Evolutionary conservation across 441 rosid genomes (phyloP).

Genomic region (Dalechampia spathulata): DNA sequence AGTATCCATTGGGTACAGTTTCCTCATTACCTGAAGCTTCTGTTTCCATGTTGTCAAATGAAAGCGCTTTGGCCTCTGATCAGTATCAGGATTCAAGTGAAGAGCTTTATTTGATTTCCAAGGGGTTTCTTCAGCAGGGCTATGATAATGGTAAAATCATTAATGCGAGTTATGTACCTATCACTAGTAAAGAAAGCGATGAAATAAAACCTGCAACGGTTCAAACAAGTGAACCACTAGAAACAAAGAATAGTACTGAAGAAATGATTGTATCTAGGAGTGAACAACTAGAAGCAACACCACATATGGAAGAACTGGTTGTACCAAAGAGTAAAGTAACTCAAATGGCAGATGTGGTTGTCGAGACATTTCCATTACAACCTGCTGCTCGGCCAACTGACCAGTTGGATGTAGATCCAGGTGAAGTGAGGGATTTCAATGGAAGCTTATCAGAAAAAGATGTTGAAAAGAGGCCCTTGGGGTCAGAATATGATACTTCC

Average conservation of each 20-base stretch:
- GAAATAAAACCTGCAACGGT: constrained; percentile 12
- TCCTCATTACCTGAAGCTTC: constrained; percentile 41
- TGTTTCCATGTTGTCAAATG: constrained; percentile 30
- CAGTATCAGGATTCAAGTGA: constrained; percentile 19
- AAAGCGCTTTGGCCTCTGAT: constrained; percentile 25
- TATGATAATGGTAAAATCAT: constrained; percentile 21
- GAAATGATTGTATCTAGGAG: too few relatives aligned
- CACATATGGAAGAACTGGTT: too few relatives aligned
- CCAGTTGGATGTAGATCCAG: constrained; percentile 16
- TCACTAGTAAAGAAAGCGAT: constrained; percentile 22
- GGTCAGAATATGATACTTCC: constrained; percentile 16
- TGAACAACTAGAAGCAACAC: too few relatives aligned
- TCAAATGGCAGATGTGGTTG: constrained; percentile 37
- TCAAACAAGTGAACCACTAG: constrained; percentile 6
- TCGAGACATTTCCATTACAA: constrained; percentile 59
- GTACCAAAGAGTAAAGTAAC: constrained; percentile 21
- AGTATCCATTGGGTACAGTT: constrained; percentile 47
- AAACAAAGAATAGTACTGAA: too few relatives aligned
- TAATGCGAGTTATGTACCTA: constrained; percentile 25
- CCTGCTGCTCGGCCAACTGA: constrained; percentile 24
- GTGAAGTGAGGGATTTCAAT: constrained; percentile 15
- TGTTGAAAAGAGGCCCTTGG: constrained; percentile 21
- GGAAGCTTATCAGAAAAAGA: constrained; percentile 25
- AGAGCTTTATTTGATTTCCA: constrained; percentile 20
- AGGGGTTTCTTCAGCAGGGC: constrained; percentile 14